These are phyloP conservation scores for Globisporangium spiculum DNA, from an alignment of 352 stramenopile genomes.

Conservation along the genomic window DNA sequence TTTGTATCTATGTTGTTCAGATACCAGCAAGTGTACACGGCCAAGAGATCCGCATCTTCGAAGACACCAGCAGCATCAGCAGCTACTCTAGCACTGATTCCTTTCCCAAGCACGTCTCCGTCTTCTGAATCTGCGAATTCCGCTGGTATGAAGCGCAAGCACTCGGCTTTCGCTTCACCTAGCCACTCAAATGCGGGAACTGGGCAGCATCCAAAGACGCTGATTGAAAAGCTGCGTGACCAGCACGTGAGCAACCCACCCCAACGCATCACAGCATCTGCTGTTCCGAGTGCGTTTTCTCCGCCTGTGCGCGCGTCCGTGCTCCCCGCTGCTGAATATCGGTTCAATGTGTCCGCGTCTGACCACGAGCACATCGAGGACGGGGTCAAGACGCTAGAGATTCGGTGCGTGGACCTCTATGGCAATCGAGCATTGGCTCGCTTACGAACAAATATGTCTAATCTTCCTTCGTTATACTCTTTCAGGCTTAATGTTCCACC, in stretches of 20 bases:
- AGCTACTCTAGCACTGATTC: conserved; percentile 2
- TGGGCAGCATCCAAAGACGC: neutral
- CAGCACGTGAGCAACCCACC: conserved; percentile 4
- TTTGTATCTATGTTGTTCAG: neutral
- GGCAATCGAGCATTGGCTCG: neutral
- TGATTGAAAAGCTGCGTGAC: conserved; percentile 16
- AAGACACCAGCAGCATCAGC: neutral
- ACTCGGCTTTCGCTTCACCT: neutral
- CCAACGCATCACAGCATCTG: neutral
- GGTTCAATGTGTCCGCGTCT: conserved; percentile 40
- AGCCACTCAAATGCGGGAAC: neutral
- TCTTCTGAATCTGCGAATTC: neutral
- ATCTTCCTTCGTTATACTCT: neutral
- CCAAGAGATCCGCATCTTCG: neutral
- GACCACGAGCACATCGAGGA: conserved; percentile 46
- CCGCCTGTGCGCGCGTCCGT: conserved; percentile 2
- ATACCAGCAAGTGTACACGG: neutral
- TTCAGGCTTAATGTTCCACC: conserved; percentile 54
- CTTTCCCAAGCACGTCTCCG: neutral
- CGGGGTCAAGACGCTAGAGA: conserved; percentile 59
- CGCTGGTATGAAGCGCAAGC: conserved; percentile 14
- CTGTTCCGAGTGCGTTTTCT: neutral
- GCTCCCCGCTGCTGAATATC: conserved; percentile 47
- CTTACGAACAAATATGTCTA: neutral
- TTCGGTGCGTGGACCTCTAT: conserved; percentile 33